phyloP scores from a whole-genome alignment of 139 green algal species.

The Chara braunii region DNA sequence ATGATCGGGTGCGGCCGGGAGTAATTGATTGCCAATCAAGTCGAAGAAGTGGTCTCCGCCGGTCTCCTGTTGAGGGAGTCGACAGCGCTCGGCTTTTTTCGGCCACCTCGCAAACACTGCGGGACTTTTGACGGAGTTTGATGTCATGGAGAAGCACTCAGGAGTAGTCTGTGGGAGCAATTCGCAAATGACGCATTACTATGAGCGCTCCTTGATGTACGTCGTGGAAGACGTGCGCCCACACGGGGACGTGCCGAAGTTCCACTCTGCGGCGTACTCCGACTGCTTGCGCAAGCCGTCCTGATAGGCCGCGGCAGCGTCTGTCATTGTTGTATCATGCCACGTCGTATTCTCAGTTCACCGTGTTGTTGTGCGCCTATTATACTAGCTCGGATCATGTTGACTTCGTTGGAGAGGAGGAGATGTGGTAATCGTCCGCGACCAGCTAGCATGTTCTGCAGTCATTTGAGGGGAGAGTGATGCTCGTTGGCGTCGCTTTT shows the following conservation, averaged over 20 bases:
- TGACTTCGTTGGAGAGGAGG: not conserved
- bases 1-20: not conserved
- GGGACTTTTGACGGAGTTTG: not conserved
- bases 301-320: too few relatives aligned
- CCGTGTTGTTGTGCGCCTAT: not conserved
- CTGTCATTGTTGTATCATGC: not conserved
- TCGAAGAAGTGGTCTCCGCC: not conserved
- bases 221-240: conserved; percentile 33
- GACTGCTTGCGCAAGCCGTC: conserved; percentile 37
- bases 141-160: not conserved
- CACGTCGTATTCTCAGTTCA: not conserved
- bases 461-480: not conserved
- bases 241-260: conserved; percentile 25
- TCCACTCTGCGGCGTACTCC: conserved; percentile 34
- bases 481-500: not conserved
- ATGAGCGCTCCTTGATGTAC: conserved; percentile 27
- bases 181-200: too few relatives aligned
- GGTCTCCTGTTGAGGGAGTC: too few relatives aligned
- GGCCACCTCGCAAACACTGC: not conserved
- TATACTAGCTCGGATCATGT: not conserved
- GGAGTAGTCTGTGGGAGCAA: conserved; percentile 5
- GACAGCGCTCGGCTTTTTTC: too few relatives aligned
- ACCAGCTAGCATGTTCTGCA: not conserved
- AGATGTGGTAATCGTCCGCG: not conserved
- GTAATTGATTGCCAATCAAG: not conserved